Base-by-base conservation (phyloP, 1,284 basidiomycete species). In the Puccinia triticina region DNA sequence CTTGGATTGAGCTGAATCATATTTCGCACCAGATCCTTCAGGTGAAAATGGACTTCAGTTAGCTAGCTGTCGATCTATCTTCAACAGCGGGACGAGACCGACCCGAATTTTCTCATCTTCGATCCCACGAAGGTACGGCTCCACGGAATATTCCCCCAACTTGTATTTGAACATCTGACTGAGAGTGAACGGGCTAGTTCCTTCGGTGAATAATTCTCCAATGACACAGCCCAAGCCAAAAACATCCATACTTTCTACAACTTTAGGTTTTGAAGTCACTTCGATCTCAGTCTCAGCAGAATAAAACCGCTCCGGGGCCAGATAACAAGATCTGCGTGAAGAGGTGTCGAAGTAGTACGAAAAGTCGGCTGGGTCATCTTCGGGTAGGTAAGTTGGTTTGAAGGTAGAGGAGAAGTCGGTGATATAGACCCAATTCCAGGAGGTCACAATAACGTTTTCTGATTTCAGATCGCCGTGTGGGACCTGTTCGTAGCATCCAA, bases 341-440 rank as follows among this genome's bases (percentile, higher is more conserved):
- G 94, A 95, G 1, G 95, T 96, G 87, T 99, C 97, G 87, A 96
- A 99, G 90, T 93, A 99, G 89, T 96, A 97, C 5, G 95, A 95
- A 87, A 98, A 99, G 88, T 98, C 96, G 5, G 95, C 92, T 0
- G 97, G 97, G 86, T 99, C 96, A 86, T 99, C 95, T 57, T 98
- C 91, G 0, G 97, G 97, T 10, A 99, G 91, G 86, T 91, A 95
- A 0, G 95, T 95, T 0, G 96, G 97, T 87, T 99, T 99, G 90
- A 95, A 96, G 32, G 89, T 86, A 0, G 95, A 93, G 0, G 96
- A 94, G 87, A 99, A 98, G 88, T 99, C 97, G 72, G 96, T 95
- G 64, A 99, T 89, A 86, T 95, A 96, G 26, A 98, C 90, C 90
- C 94, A 95, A 84, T 98, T 95, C 90, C 95, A 97, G 0, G 96